Base-by-base conservation (phyloP, 345 rosid species). In the rapeseed (Brassica napus) region DNA sequence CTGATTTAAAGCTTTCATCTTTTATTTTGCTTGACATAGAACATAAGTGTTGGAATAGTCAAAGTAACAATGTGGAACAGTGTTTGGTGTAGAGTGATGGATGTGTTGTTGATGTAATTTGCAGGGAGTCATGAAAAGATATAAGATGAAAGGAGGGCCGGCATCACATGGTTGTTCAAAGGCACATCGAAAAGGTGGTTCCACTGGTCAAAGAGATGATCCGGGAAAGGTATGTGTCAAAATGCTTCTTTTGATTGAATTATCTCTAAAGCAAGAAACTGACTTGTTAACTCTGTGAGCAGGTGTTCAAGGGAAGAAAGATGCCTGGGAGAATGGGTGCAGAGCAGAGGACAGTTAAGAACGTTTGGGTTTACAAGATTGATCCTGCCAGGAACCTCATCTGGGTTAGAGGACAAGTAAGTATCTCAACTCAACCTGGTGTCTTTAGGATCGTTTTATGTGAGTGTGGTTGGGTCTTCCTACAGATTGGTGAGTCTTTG, bases 301-400 rank as follows among this genome's bases (percentile, higher is more conserved):
- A 93, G 99, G 98, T 93, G 24, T 89, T 93, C 81, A 96, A 90
- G 81, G 98, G 91, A 6, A 92, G 77, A 85, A 93, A 93, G 85
- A 96, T 96, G 99, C 86, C 99, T 83, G 98, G 98, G 57, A 94
- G 91, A 63, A 96, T 93, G 99, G 98, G 98, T 75, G 98, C 76
- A 39, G 75, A 84, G 55, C 97, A 90, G 81, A 85, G 90, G 70
- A 96, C 99, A 2, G 92, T 92, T 26, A 93, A 93, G 86, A 96
- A 96, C 74, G 97, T 90, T 37, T 93, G 97, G 94, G 85, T 93
- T 65, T 92, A 96, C 86, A 93, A 90, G 88, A 83, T 93, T 47
- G 97, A 96, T 68, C 97, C 97, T 11, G 87, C 86, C 5, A 88
- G 99, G 89, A 89, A 93, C 82, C 82, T 96, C 81, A 88, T 96